Evolutionary conservation across 495 filamentous ascomycete species (phyloP).

Genomic region (Beverwykella pulmonaria): DNA sequence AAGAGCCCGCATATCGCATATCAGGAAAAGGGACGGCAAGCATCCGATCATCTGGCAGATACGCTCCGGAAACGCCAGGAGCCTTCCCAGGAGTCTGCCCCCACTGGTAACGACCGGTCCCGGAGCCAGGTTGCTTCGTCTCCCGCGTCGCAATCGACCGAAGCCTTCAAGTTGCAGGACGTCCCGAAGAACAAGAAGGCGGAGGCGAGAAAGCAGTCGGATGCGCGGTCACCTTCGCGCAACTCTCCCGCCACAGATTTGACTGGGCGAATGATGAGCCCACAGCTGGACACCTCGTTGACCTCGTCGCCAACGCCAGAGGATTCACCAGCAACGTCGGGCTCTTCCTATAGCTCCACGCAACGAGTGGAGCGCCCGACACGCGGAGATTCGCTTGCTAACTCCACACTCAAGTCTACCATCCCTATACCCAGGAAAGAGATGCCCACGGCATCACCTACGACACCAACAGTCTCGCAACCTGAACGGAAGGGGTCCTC

Average conservation of each 20-base stretch:
- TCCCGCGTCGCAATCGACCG: constrained; percentile 33
- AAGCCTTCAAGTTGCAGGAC: constrained; percentile 72
- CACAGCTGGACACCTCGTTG: constrained; percentile 10
- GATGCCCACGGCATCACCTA: constrained; percentile 20
- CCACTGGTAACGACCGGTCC: constrained; percentile 47
- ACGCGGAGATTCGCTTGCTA: constrained; percentile 60
- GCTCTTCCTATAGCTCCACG: constrained; percentile 37
- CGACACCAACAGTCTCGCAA: constrained; percentile 32
- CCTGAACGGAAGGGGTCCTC: constrained; percentile 42
- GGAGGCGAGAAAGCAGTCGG: constrained; percentile 58
- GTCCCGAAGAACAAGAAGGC: constrained; percentile 70
- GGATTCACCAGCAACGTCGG: constrained; percentile 33
- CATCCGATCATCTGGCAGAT: constrained; percentile 47
- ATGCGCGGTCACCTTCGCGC: constrained; percentile 25
- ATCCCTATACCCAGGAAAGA: constrained; percentile 30
- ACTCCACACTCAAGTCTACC: constrained; percentile 23
- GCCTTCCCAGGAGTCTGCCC: constrained; percentile 47
- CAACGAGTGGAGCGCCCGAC: constrained; percentile 50
- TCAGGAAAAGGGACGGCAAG: constrained; percentile 78
- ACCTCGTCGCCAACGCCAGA: constrained; percentile 28
- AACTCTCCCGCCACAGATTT: constrained; percentile 26
- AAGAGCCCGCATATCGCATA: constrained; percentile 87
- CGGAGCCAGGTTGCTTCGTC: constrained; percentile 41
- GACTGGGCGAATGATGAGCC: constrained; percentile 28
- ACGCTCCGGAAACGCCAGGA: constrained; percentile 51